Evolutionary conservation across 176 grass and related monocot genomes (phyloP).

Genomic region (Ensete ventricosum): DNA sequence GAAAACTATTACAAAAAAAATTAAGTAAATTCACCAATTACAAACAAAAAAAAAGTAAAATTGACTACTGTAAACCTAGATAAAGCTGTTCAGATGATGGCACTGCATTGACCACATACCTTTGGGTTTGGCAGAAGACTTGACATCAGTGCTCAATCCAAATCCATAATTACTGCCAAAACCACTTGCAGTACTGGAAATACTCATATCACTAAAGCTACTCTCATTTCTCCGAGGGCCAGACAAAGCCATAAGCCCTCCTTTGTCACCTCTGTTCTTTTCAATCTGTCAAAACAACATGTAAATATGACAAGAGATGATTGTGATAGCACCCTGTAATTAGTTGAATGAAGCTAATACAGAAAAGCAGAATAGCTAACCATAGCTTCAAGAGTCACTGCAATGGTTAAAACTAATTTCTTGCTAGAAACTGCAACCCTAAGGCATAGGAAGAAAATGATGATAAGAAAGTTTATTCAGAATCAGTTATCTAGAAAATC

Average conservation of each 20-base stretch:
- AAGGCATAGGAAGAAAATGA: too few species aligned
- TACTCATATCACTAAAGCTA: constrained; percentile 51
- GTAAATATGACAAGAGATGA: background rate
- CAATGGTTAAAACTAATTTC: background rate
- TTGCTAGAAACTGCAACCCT: background rate
- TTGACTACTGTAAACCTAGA: too few species aligned
- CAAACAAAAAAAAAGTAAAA: background rate
- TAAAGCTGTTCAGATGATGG: background rate
- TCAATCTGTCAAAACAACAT: constrained; percentile 44
- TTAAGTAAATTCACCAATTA: background rate
- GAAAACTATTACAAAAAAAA: background rate
- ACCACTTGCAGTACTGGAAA: constrained; percentile 45
- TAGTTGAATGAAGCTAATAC: background rate
- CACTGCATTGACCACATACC: constrained; percentile 21
- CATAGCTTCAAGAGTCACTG: background rate
- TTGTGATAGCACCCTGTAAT: background rate
- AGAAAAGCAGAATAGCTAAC: background rate
- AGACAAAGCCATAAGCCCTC: constrained; percentile 62
- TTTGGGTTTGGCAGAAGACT: constrained; percentile 55
- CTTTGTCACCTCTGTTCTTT: constrained; percentile 71
- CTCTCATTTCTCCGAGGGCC: constrained; percentile 58
- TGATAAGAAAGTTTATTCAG: background rate
- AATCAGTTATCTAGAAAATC: background rate
- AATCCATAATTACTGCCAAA: constrained; percentile 50
- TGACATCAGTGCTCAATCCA: constrained; percentile 46